Evolutionary conservation across 1,284 basidiomycete species (phyloP).

Genomic region (Cystobasidium sp.): DNA sequence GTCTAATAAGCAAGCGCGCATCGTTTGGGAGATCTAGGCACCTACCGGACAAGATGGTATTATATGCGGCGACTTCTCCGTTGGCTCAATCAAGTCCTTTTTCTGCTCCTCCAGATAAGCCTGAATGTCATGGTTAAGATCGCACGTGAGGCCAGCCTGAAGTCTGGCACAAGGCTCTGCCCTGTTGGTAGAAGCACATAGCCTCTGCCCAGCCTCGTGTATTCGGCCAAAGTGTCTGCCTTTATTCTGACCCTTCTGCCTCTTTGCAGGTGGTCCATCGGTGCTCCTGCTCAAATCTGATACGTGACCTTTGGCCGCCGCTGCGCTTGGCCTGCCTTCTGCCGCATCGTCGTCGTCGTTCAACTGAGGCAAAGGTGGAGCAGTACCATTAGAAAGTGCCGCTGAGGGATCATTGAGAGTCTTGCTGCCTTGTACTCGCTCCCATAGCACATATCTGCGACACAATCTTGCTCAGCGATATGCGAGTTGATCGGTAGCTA

Average conservation of each 20-base stretch:
- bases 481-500: background rate
- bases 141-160: conserved; percentile 71
- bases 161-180: conserved; percentile 67
- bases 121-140: conserved; percentile 76
- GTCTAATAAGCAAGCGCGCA: background rate
- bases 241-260: conserved; percentile 49
- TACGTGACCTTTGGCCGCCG: conserved; percentile 37
- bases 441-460: conserved; percentile 66
- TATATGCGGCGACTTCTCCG: background rate
- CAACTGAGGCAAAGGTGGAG: background rate
- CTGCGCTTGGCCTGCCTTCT: conserved; percentile 51
- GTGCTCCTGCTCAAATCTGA: conserved; percentile 49
- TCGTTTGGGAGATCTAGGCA: background rate
- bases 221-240: conserved; percentile 18
- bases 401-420: conserved; percentile 70
- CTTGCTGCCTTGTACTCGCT: conserved; percentile 62
- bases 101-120: conserved; percentile 78
- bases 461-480: background rate
- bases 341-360: conserved; percentile 52
- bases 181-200: conserved; percentile 73
- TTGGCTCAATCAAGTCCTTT: conserved; percentile 61
- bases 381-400: conserved; percentile 25
- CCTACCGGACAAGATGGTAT: conserved; percentile 13
- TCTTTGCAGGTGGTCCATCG: conserved; percentile 51
- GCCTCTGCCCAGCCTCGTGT: conserved; percentile 68